Evolutionary conservation across 1,139 yeast genomes (phyloP).

Genomic region (Candida pseudocylindracea): DNA sequence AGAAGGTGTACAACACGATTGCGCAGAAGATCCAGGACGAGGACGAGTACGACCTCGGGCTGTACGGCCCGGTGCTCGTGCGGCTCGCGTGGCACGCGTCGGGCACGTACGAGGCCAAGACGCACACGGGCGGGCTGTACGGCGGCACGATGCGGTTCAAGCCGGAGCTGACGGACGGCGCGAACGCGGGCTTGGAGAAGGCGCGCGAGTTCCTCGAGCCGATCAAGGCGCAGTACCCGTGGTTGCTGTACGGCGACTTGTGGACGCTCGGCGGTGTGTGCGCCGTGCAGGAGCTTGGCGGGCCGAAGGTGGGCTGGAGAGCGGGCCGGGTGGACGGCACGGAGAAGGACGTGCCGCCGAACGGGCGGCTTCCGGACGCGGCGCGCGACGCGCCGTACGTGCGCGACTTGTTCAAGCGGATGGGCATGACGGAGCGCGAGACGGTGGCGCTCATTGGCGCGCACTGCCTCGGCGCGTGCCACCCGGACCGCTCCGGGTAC

Average conservation of each 20-base stretch:
- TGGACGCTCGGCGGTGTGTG: slow-evolving; percentile 76
- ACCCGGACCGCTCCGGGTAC: slow-evolving; percentile 41
- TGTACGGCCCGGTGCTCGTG: slow-evolving; percentile 32
- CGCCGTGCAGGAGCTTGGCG: slow-evolving; percentile 70
- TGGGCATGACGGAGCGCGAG: slow-evolving; percentile 68
- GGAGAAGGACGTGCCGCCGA: slow-evolving; percentile 28
- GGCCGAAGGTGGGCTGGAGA: slow-evolving; percentile 78
- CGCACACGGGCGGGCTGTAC: slow-evolving; percentile 52
- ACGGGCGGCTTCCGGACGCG: slow-evolving; percentile 71
- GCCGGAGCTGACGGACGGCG: slow-evolving; percentile 47
- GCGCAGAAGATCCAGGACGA: slow-evolving; percentile 51
- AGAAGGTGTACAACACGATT: slow-evolving; percentile 60
- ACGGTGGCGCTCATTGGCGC: slow-evolving; percentile 80
- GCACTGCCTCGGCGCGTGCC: slow-evolving; percentile 69
- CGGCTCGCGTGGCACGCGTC: slow-evolving; percentile 63
- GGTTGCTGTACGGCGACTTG: slow-evolving; percentile 73
- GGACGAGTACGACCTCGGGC: slow-evolving; percentile 55
- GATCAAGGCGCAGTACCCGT: slow-evolving; percentile 38
- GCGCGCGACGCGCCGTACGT: slow-evolving; percentile 36
- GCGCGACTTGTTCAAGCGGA: slow-evolving; percentile 37
- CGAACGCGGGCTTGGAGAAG: slow-evolving; percentile 48
- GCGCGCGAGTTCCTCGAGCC: slow-evolving; percentile 47
- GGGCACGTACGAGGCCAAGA: slow-evolving; percentile 42
- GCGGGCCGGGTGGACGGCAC: slow-evolving; percentile 46
- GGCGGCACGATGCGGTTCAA: slow-evolving; percentile 66